A percentile compares a stretch with the other conserved stretches of the same genome.
These are phyloP conservation scores for Colletotrichum scovillei DNA, from an alignment of 2,329 filamentous ascomycete species.

Conservation along the genomic window DNA sequence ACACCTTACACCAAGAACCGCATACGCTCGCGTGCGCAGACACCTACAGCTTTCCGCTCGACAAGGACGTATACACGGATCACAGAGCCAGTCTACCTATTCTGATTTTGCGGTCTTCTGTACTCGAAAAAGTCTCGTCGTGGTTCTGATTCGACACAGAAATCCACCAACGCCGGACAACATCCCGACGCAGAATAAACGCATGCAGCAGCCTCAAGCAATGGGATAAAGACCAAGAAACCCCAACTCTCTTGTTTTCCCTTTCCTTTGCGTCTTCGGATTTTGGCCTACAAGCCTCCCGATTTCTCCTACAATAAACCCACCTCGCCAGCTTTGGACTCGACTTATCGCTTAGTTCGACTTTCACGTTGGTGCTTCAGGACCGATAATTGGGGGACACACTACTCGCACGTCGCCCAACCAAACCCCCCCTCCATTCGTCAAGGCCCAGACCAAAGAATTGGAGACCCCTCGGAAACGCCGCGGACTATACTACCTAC, in stretches of 20 bases:
- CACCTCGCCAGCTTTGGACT: slow-evolving; percentile 7
- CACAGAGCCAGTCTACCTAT: not conserved
- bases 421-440: slow-evolving; percentile 1
- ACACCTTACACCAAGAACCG: slow-evolving; percentile 1
- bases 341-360: slow-evolving; percentile 14
- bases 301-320: not conserved
- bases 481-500: slow-evolving; percentile 3
- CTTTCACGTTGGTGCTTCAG: slow-evolving; percentile 21
- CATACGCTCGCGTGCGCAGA: slow-evolving; percentile 21
- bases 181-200: slow-evolving; percentile 4
- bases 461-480: slow-evolving; percentile 28
- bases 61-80: not conserved
- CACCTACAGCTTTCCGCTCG: not conserved
- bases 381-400: slow-evolving; percentile 21
- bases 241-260: not conserved
- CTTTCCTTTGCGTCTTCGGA: not conserved
- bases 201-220: slow-evolving; percentile 29
- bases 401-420: not conserved
- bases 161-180: not conserved
- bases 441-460: slow-evolving; percentile 4
- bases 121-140: slow-evolving; percentile 2
- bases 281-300: slow-evolving; percentile 22
- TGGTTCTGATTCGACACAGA: slow-evolving; percentile 8
- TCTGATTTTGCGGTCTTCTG: not conserved
- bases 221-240: slow-evolving; percentile 30